Conservation (phyloP, 108 stramenopile genomes). For the Pseudonitzschia multistriata region DNA sequence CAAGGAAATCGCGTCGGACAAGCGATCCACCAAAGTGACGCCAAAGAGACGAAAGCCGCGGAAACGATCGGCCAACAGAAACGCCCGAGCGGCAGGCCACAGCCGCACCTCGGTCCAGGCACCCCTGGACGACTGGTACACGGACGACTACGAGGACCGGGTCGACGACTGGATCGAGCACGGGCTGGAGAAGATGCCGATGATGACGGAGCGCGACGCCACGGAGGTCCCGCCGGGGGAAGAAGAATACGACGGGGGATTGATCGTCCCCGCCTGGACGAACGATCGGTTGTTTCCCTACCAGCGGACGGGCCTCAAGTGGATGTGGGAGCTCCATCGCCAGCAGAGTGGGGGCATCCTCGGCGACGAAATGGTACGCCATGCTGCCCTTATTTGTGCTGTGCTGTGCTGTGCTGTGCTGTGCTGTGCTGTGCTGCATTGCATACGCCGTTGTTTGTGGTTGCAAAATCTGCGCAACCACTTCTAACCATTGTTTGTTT, state of each 20-base stretch:
- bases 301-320: slow-evolving; percentile 79
- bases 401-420: background rate
- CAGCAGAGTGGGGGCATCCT: slow-evolving; percentile 93
- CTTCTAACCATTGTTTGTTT: background rate
- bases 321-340: slow-evolving; percentile 94
- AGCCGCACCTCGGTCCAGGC: background rate
- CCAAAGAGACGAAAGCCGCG: slow-evolving; percentile 2
- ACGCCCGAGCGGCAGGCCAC: background rate
- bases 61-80: background rate
- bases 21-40: slow-evolving; percentile 3
- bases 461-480: background rate
- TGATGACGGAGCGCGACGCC: slow-evolving; percentile 70
- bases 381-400: background rate
- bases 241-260: slow-evolving; percentile 59
- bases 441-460: too few species aligned
- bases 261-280: slow-evolving; percentile 77
- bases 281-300: slow-evolving; percentile 83
- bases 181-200: slow-evolving; percentile 59
- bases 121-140: slow-evolving; percentile 71
- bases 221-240: slow-evolving; percentile 62
- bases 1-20: slow-evolving; percentile 11
- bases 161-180: slow-evolving; percentile 77
- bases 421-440: too few species aligned
- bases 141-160: slow-evolving; percentile 74
- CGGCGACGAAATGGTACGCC: slow-evolving; percentile 86